These are phyloP conservation scores for Vanderwaltozyma tropicalis DNA, from an alignment of 805 yeast species.

Conservation along the genomic window DNA sequence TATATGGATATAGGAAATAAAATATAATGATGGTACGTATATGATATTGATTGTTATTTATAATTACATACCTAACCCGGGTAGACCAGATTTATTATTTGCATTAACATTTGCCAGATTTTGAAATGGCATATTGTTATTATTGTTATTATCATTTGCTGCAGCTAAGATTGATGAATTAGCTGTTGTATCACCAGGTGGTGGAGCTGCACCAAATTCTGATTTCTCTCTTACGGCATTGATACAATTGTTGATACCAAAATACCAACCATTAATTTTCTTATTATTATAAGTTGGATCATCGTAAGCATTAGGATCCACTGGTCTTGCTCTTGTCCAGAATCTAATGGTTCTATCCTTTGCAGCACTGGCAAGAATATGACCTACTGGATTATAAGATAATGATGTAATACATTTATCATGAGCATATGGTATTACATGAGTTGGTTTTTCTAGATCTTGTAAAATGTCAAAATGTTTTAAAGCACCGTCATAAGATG, in stretches of 20 bases:
- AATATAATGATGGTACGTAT: neutral
- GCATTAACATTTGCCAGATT: neutral
- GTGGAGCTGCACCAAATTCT: constrained; percentile 28
- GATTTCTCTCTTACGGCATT: constrained; percentile 27
- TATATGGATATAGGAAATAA: neutral
- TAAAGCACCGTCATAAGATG: constrained; percentile 82
- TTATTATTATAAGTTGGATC: constrained; percentile 72
- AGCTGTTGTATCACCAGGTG: constrained; percentile 7
- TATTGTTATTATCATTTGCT: neutral
- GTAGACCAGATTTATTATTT: constrained; percentile 1
- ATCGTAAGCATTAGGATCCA: constrained; percentile 70
- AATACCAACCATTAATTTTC: constrained; percentile 48
- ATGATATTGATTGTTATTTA: neutral
- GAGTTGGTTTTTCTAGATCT: constrained; percentile 36
- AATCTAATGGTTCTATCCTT: constrained; percentile 87
- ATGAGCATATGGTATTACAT: constrained; percentile 80
- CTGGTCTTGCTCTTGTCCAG: constrained; percentile 91
- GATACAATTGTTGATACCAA: constrained; percentile 32
- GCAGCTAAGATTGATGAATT: neutral
- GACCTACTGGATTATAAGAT: constrained; percentile 92
- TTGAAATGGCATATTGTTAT: neutral
- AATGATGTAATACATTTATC: constrained; percentile 84
- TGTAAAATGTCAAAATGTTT: constrained; percentile 49
- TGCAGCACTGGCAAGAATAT: constrained; percentile 81
- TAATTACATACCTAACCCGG: constrained; percentile 2